Evolutionary conservation across 116 monocot genomes (phyloP).

Genomic region (Trichopus zeylanicus): DNA sequence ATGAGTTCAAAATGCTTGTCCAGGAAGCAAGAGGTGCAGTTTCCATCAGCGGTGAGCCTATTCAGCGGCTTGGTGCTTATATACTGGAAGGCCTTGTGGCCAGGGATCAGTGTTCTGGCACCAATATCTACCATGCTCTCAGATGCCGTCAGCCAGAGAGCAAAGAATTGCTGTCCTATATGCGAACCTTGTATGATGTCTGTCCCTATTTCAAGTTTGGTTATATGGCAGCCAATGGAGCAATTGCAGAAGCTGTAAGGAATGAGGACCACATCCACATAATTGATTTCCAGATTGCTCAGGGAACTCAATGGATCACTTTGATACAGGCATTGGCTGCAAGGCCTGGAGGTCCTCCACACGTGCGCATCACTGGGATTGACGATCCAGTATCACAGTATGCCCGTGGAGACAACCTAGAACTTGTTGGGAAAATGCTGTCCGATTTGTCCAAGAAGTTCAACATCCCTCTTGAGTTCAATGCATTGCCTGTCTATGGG

Average conservation of each 20-base stretch:
- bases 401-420: constrained; percentile 40
- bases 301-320: constrained; percentile 87
- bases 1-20: constrained; percentile 25
- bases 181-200: constrained; percentile 72
- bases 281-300: constrained; percentile 80
- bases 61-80: constrained; percentile 55
- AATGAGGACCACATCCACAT: constrained; percentile 80
- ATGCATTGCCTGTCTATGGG: constrained; percentile 26
- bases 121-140: constrained; percentile 47
- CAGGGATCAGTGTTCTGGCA: constrained; percentile 39
- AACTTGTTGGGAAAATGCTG: constrained; percentile 41
- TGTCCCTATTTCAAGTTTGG: constrained; percentile 95
- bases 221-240: constrained; percentile 90
- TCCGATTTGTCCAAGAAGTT: constrained; percentile 49
- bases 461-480: constrained; percentile 74
- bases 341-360: constrained; percentile 66
- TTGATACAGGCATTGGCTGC: constrained; percentile 81
- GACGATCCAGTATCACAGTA: constrained; percentile 67
- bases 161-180: constrained; percentile 60
- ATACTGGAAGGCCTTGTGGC: constrained; percentile 64
- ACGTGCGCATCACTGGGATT: constrained; percentile 74
- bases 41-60: constrained; percentile 47
- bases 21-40: constrained; percentile 21
- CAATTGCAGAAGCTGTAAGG: constrained; percentile 77
- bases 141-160: constrained; percentile 49